Base-by-base conservation (phyloP, 148 eudicot genomes). In the Arbutus unedo region DNA sequence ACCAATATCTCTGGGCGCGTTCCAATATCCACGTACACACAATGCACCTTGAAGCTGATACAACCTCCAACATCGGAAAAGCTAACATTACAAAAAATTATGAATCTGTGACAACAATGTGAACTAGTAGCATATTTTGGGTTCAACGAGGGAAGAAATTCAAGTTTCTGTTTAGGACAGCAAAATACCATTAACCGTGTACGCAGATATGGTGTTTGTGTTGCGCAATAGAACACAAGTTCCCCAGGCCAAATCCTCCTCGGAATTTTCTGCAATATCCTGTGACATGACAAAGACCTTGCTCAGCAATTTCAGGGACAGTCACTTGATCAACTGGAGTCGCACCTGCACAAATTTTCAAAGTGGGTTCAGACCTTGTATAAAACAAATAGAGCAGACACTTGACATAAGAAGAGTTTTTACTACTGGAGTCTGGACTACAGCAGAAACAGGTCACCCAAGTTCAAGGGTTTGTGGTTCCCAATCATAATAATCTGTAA, bases 11-110 rank as follows among this genome's bases (percentile, higher is more conserved):
- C 81, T 89, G 9, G 99, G 95, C 55, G 82, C 82, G 57, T 87
- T 92, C 99, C 98, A 96, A 81, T 96, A 96, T 78, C 99, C 99
- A 86, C 99, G 98, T 48, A 92, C 91, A 80, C 97, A 94, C 13
- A 92, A 70, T 76, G 90, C 89, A 88, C 89, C 94, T 85, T 88
- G 86, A 79, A 93, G 38, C 71, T 74, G 72, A 87, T 87, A 96
- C 87, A 62, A 96, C 95, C 99, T 94, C 89, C 62, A 85, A 86
- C 38, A 25, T 59, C n/a, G 54, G 85, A 60, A 25, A 62, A 72
- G 23, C 77, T 45, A 84, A 62, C 55, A 79, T 31, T 41, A n/a
- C 72, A 45, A 60, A 50, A 44, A 77, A 13, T 55, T 49, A 5
- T 4, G 31, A 23, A 55, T 45, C 31, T 18, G 10, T n/a, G 57